Conservation (phyloP, 2,329 filamentous ascomycete genomes). For the Fusarium avenaceum region DNA sequence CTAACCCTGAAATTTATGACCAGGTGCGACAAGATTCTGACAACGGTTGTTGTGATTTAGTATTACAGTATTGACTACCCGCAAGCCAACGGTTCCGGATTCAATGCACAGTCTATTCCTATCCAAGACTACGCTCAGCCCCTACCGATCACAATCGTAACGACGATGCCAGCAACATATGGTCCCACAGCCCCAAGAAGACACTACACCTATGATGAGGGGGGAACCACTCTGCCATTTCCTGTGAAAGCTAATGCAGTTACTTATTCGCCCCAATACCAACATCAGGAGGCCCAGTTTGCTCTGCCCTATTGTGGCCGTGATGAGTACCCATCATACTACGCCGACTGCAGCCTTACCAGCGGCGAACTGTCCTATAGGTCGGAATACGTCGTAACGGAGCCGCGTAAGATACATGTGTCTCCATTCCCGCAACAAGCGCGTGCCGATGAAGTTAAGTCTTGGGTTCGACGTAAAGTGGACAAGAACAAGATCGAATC, state of each 20-base stretch:
- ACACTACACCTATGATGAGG: constrained; percentile 24
- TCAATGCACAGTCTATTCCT: constrained; percentile 12
- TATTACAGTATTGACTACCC: constrained; percentile 27
- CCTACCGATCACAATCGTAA: constrained; percentile 2
- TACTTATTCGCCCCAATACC: constrained; percentile 29
- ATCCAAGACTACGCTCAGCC: constrained; percentile 21
- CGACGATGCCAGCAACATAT: constrained; percentile 20
- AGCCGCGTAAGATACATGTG: constrained; percentile 47
- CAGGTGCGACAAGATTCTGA: constrained; percentile 3
- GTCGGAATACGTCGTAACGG: constrained; percentile 24
- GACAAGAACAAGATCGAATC: constrained; percentile 40
- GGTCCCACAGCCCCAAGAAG: constrained; percentile 3
- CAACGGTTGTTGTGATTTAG: constrained; percentile 17
- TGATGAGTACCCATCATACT: constrained; percentile 16
- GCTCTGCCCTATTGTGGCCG: constrained; percentile 35
- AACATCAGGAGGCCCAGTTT: constrained; percentile 30
- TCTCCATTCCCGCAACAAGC: constrained; percentile 47
- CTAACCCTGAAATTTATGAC: background rate
- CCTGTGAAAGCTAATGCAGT: constrained; percentile 10
- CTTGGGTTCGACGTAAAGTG: constrained; percentile 49
- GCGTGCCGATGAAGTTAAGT: constrained; percentile 42
- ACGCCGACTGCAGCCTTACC: constrained; percentile 6
- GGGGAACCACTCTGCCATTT: background rate
- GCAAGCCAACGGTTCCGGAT: constrained; percentile 19
- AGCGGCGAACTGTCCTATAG: constrained; percentile 5